Evolutionary conservation across 495 filamentous ascomycete genomes (phyloP).

Genomic region (Penicillium atrosanguineum): DNA sequence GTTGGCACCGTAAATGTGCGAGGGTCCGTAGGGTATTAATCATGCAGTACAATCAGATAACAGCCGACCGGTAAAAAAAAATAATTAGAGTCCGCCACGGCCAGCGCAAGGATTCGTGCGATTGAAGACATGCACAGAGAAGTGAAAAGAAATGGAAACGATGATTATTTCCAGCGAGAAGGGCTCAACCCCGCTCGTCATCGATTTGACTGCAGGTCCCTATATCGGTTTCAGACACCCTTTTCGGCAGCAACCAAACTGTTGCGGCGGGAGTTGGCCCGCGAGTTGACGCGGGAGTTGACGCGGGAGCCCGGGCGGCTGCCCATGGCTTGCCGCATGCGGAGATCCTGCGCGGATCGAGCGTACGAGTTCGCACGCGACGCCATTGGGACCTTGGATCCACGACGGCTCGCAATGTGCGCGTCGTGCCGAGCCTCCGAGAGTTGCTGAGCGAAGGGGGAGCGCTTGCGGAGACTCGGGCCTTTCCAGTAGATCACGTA

Average conservation of each 20-base stretch:
- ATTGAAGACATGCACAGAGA: conserved; percentile 26
- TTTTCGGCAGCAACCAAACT: conserved; percentile 18
- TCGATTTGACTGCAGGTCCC: not conserved
- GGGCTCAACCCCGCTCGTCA: not conserved
- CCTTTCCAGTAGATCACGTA: conserved; percentile 80
- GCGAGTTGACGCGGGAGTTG: conserved; percentile 36
- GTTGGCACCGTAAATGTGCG: not conserved
- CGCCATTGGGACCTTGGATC: conserved; percentile 36
- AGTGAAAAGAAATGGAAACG: conserved; percentile 16
- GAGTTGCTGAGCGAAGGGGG: conserved; percentile 72
- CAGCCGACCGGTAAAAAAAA: conserved; percentile 2
- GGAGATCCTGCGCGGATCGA: conserved; percentile 48
- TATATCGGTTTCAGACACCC: not conserved
- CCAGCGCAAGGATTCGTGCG: conserved; percentile 20
- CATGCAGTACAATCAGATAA: not conserved
- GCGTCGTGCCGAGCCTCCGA: conserved; percentile 49
- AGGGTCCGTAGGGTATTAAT: not conserved
- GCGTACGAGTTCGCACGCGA: conserved; percentile 46
- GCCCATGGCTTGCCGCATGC: conserved; percentile 43
- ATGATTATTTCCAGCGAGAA: conserved; percentile 9
- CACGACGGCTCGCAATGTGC: conserved; percentile 33
- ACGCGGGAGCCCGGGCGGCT: conserved; percentile 40
- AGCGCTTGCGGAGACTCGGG: conserved; percentile 62
- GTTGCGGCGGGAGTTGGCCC: conserved; percentile 37
- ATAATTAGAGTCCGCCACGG: conserved; percentile 21